A percentile compares a stretch with the other conserved stretches of the same genome.
Evolutionary conservation across 192 early-diverging fungal genomes (phyloP).

Genomic region (Backusella westeae): DNA sequence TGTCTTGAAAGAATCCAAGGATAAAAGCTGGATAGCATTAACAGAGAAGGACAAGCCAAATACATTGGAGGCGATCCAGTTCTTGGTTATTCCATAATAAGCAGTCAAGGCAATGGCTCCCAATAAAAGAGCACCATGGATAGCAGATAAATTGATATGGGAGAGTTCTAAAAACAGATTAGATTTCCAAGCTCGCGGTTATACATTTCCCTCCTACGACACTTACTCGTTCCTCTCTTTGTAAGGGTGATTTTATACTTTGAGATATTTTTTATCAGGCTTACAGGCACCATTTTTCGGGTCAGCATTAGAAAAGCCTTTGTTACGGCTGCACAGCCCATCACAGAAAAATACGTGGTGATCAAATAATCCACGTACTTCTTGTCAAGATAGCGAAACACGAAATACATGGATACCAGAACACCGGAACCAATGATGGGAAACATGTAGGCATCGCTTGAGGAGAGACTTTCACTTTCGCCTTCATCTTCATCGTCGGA

Average conservation of each 20-base stretch:
- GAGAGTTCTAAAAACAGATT: constrained; percentile 43
- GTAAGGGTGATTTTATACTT: constrained; percentile 71
- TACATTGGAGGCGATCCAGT: constrained; percentile 91
- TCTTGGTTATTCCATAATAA: constrained; percentile 82
- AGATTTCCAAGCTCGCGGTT: neutral
- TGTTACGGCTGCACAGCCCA: constrained; percentile 79
- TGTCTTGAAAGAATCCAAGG: constrained; percentile 93
- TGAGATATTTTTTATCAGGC: constrained; percentile 55
- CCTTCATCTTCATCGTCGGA: constrained; percentile 70
- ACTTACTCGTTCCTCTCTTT: constrained; percentile 63
- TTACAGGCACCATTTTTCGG: constrained; percentile 40
- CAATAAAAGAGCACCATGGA: constrained; percentile 63
- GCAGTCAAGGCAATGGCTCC: constrained; percentile 59
- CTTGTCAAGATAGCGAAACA: constrained; percentile 64
- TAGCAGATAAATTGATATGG: constrained; percentile 55
- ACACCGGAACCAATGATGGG: constrained; percentile 86
- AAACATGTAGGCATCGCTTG: constrained; percentile 91
- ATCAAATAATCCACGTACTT: constrained; percentile 10
- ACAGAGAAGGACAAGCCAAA: constrained; percentile 86
- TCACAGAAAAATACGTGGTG: constrained; percentile 71
- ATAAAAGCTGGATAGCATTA: constrained; percentile 81
- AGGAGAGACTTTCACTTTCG: constrained; percentile 67
- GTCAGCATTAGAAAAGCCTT: constrained; percentile 56
- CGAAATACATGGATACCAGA: constrained; percentile 79
- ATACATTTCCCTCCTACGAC: neutral